phyloP scores from a whole-genome alignment of 225 moss, liverwort and hornwort species.

The Marchantia paleacea region DNA sequence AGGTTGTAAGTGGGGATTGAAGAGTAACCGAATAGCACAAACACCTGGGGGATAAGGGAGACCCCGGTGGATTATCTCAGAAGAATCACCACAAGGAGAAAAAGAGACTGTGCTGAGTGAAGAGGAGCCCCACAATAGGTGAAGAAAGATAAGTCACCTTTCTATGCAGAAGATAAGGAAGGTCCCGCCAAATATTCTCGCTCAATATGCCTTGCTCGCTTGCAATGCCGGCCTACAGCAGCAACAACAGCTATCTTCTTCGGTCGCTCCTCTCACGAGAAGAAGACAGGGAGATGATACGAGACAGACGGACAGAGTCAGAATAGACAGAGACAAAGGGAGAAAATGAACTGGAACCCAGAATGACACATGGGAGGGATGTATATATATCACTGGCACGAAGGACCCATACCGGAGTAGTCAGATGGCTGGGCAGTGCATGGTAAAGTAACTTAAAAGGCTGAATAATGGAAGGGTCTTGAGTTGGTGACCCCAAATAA shows the following conservation, averaged over 20 bases:
- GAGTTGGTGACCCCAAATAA: slow-evolving; percentile 58
- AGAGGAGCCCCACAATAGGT: slow-evolving; percentile 13
- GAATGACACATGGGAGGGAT: slow-evolving; percentile 35
- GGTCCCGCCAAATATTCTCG: not conserved
- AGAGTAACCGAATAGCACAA: slow-evolving; percentile 21
- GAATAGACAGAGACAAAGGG: not conserved
- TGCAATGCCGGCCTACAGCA: not conserved
- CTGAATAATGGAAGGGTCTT: slow-evolving; percentile 63
- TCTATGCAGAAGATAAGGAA: slow-evolving; percentile 7
- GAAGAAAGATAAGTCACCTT: slow-evolving; percentile 17
- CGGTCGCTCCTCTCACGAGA: slow-evolving; percentile 18
- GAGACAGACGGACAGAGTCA: not conserved
- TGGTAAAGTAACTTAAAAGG: slow-evolving; percentile 35
- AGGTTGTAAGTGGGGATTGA: slow-evolving; percentile 4
- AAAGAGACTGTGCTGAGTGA: slow-evolving; percentile 19
- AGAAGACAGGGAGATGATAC: slow-evolving; percentile 14
- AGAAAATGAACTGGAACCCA: slow-evolving; percentile 14
- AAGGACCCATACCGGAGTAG: slow-evolving; percentile 17
- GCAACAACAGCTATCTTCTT: not conserved
- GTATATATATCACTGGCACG: slow-evolving; percentile 42
- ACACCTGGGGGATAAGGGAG: slow-evolving; percentile 13
- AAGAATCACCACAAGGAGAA: slow-evolving; percentile 16
- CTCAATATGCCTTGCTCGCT: not conserved
- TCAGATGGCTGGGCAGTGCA: slow-evolving; percentile 27
- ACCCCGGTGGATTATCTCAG: slow-evolving; percentile 5